phyloP scores from a whole-genome alignment of 2,329 filamentous ascomycete genomes.

The Aspergillus sp. region DNA sequence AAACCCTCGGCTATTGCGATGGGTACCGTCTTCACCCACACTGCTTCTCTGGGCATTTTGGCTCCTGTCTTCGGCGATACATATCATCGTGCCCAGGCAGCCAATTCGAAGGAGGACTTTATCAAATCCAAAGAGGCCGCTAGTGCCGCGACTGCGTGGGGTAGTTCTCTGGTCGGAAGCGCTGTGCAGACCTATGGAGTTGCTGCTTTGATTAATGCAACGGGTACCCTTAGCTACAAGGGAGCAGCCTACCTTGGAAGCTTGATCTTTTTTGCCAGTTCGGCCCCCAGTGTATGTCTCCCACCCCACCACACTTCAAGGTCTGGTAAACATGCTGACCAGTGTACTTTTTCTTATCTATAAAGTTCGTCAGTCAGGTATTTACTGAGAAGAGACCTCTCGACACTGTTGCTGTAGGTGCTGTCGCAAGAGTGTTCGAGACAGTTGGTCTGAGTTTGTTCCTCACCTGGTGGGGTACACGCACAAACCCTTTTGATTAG shows the following conservation, averaged over 20 bases:
- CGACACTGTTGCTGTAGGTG: constrained; percentile 84
- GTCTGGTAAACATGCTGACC: not conserved
- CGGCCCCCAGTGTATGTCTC: constrained; percentile 75
- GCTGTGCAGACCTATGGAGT: constrained; percentile 88
- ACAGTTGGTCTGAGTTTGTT: constrained; percentile 88
- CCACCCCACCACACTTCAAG: not conserved
- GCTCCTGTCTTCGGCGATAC: constrained; percentile 89
- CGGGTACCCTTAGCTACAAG: constrained; percentile 93
- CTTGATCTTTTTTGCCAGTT: constrained; percentile 87
- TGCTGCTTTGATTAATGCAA: constrained; percentile 88
- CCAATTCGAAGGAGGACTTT: constrained; percentile 97
- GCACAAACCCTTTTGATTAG: constrained; percentile 88
- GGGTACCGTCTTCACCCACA: constrained; percentile 94
- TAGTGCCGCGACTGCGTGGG: constrained; percentile 83
- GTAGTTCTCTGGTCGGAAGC: constrained; percentile 84
- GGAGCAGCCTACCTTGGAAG: constrained; percentile 90
- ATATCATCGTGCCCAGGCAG: constrained; percentile 85
- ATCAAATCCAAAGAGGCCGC: constrained; percentile 88
- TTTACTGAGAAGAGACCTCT: constrained; percentile 88
- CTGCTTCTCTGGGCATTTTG: constrained; percentile 81
- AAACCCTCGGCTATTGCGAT: constrained; percentile 98
- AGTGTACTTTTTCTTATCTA: constrained; percentile 15
- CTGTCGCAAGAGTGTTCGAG: constrained; percentile 83
- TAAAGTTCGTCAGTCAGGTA: constrained; percentile 79
- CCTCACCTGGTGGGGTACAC: constrained; percentile 96